phyloP scores from a whole-genome alignment of 2,329 filamentous ascomycete genomes.

The Trichophyton schoenleinii region DNA sequence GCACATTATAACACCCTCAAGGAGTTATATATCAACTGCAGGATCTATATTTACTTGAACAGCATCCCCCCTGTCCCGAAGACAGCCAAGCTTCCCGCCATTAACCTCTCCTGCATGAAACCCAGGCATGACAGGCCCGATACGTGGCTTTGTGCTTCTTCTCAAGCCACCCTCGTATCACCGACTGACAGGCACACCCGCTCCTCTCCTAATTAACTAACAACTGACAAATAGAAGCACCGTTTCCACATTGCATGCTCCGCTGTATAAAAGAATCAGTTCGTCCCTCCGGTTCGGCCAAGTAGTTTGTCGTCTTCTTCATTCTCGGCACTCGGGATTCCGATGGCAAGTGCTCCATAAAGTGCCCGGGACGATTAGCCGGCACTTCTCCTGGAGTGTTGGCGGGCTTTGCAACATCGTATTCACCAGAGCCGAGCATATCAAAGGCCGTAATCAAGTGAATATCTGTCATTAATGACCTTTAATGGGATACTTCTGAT shows the following conservation, averaged over 20 bases:
- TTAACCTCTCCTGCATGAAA: neutral
- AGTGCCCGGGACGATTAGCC: too few relatives aligned
- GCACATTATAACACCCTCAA: neutral
- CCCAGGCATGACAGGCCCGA: neutral
- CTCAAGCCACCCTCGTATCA: neutral
- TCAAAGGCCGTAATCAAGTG: too few relatives aligned
- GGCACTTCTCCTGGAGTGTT: too few relatives aligned
- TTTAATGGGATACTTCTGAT: too few relatives aligned
- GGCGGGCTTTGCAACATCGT: too few relatives aligned
- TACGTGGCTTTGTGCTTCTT: neutral
- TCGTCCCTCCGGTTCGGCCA: too few relatives aligned
- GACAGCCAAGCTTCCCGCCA: neutral
- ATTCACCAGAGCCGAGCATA: too few relatives aligned
- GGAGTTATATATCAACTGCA: neutral
- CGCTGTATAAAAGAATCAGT: too few relatives aligned
- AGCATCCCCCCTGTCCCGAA: neutral
- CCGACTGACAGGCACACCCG: neutral
- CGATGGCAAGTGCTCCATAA: too few relatives aligned
- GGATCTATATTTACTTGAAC: neutral
- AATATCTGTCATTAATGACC: too few relatives aligned
- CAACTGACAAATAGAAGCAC: neutral
- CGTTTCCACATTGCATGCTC: neutral
- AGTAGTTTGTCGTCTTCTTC: too few relatives aligned
- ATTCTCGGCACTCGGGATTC: too few relatives aligned
- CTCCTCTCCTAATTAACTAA: neutral